phyloP scores from a whole-genome alignment of 2,329 filamentous ascomycete species.

The Dactylellina leptospora region DNA sequence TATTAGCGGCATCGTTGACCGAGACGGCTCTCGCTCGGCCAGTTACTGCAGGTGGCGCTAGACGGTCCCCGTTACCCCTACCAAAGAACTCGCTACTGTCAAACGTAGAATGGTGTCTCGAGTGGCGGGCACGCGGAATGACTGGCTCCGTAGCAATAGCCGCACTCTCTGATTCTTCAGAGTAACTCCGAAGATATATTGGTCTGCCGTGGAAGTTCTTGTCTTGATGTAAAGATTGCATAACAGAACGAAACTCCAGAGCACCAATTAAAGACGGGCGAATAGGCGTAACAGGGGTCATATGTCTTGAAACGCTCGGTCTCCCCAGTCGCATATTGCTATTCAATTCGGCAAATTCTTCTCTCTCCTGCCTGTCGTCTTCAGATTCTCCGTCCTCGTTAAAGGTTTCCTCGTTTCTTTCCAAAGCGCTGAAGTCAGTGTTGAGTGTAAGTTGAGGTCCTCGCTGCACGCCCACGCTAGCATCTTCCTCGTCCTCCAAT shows the following conservation, averaged over 20 bases:
- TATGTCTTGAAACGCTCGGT: slow-evolving; percentile 70
- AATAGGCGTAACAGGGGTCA: slow-evolving; percentile 78
- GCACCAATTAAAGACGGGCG: slow-evolving; percentile 91
- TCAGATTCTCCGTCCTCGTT: slow-evolving; percentile 66
- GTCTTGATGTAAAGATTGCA: slow-evolving; percentile 85
- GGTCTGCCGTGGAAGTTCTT: slow-evolving; percentile 77
- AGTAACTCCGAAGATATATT: slow-evolving; percentile 75
- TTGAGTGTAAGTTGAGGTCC: slow-evolving; percentile 65
- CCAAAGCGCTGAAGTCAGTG: slow-evolving; percentile 71
- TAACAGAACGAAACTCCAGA: slow-evolving; percentile 88
- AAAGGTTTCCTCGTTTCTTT: slow-evolving; percentile 69
- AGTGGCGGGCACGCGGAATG: slow-evolving; percentile 61
- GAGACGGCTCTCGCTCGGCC: slow-evolving; percentile 67
- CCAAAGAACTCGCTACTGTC: slow-evolving; percentile 27
- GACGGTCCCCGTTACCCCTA: slow-evolving; percentile 14
- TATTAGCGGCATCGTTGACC: slow-evolving; percentile 66
- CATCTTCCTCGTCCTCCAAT: slow-evolving; percentile 67
- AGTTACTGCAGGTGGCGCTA: slow-evolving; percentile 55
- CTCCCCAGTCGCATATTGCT: slow-evolving; percentile 91
- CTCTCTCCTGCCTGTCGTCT: slow-evolving; percentile 66
- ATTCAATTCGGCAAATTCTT: slow-evolving; percentile 81
- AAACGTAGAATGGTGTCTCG: slow-evolving; percentile 56
- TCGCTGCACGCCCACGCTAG: slow-evolving; percentile 64
- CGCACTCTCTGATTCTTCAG: slow-evolving; percentile 67
- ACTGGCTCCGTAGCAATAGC: slow-evolving; percentile 61